Conservation (phyloP, 495 filamentous ascomycete species). For the Tuber aestivum region DNA sequence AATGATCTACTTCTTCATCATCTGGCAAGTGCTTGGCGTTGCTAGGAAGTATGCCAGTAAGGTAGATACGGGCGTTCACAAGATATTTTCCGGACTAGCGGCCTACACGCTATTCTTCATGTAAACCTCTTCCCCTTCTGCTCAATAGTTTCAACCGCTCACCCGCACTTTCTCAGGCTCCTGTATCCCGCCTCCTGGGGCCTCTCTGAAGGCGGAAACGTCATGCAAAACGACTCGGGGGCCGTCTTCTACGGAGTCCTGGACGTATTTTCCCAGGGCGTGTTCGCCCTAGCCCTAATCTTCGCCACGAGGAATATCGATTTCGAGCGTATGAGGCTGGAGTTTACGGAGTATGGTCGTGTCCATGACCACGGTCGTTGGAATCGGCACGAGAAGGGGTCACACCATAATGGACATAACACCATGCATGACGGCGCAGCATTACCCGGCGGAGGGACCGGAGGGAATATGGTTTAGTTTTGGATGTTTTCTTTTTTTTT, state of each 20-base stretch:
- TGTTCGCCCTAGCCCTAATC: slow-evolving; percentile 50
- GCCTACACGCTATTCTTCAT: slow-evolving; percentile 52
- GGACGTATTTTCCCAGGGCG: slow-evolving; percentile 57
- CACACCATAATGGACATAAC: neutral
- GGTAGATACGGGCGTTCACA: slow-evolving; percentile 50
- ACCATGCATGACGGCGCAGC: neutral
- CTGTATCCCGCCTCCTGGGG: slow-evolving; percentile 69
- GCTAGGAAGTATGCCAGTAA: slow-evolving; percentile 52
- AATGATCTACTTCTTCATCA: slow-evolving; percentile 55
- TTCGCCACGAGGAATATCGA: slow-evolving; percentile 34
- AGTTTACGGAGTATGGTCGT: slow-evolving; percentile 33
- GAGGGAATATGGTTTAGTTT: neutral
- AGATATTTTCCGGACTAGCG: slow-evolving; percentile 52
- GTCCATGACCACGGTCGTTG: slow-evolving; percentile 22
- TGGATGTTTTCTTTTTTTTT: neutral
- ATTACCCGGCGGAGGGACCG: slow-evolving; percentile 4
- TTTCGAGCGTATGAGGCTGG: slow-evolving; percentile 30
- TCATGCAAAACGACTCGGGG: slow-evolving; percentile 58
- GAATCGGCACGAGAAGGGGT: slow-evolving; percentile 22
- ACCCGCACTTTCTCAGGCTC: slow-evolving; percentile 40
- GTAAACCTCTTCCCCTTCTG: slow-evolving; percentile 31
- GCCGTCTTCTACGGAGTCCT: slow-evolving; percentile 66
- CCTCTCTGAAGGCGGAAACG: slow-evolving; percentile 61
- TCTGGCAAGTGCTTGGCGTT: slow-evolving; percentile 51
- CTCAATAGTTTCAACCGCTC: neutral